Conservation (phyloP, 2,329 filamentous ascomycete genomes). For the Exophiala alcalophila region DNA sequence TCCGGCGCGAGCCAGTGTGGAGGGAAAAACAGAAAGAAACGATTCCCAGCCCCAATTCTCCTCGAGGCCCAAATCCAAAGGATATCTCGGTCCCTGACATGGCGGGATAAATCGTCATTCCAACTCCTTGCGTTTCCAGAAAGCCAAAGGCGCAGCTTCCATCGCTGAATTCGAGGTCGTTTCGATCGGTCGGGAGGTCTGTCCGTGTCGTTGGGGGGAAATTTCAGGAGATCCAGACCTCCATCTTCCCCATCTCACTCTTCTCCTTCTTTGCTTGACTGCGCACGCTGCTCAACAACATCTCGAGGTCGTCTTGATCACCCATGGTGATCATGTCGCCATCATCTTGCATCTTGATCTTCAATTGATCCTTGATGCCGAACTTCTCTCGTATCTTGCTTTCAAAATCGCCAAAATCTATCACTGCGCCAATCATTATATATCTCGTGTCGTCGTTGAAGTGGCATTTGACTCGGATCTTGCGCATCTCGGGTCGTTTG, state of each 20-base stretch:
- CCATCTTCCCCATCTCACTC: conserved; percentile 86
- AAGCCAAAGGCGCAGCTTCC: too few species aligned
- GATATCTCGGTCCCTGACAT: too few species aligned
- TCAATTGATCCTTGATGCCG: conserved; percentile 58
- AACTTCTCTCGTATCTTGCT: conserved; percentile 85
- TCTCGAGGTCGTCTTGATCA: conserved; percentile 92
- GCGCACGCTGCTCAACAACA: conserved; percentile 71
- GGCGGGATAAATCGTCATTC: too few species aligned
- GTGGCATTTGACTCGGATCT: conserved; percentile 90
- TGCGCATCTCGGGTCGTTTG: conserved; percentile 61
- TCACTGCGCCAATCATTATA: conserved; percentile 66
- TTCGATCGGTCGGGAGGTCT: too few species aligned
- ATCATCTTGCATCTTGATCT: conserved; percentile 83
- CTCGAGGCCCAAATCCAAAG: too few species aligned
- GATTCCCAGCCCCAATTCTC: too few species aligned
- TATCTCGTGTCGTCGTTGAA: conserved; percentile 82
- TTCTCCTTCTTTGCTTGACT: conserved; percentile 68
- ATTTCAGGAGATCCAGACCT: conserved; percentile 64
- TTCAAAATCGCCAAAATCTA: conserved; percentile 74
- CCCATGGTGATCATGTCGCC: conserved; percentile 96
- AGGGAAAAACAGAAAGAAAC: too few species aligned
- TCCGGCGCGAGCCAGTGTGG: too few species aligned
- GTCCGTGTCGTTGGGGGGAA: too few species aligned
- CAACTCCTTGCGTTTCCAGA: too few species aligned
- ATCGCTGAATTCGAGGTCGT: too few species aligned